Base-by-base conservation (phyloP, 1,284 basidiomycete species). In the Pterulicium gracile region DNA sequence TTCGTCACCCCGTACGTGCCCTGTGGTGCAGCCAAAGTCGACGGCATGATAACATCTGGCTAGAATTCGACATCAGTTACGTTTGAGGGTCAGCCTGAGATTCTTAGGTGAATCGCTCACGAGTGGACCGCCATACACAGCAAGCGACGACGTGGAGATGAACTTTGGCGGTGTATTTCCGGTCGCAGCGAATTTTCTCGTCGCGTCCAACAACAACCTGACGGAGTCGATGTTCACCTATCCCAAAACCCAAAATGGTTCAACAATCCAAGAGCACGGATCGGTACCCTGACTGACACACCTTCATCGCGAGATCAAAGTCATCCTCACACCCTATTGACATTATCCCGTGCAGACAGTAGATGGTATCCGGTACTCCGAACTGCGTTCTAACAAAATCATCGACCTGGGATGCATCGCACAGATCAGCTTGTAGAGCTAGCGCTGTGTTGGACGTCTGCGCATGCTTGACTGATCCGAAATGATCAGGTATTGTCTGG, bases 141-240 rank as follows among this genome's bases (percentile, higher is more conserved):
- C 79, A 15, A 80, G 62, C 15, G 73, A 75, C 0, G 77, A 79
- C 0, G 77, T 71, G 56, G 78, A 79, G 47, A 81, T 69, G 60
- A 80, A 79, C 40, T 75, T 71, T 48, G 77, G 67, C 3, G 56
- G 58, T 1, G 47, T 44, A 3, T 52, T 51, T 12, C 50, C 58
- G 22, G 61, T 56, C 15, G 61, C 58, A 18, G 63, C 57, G 49
- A 73, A 65, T 24, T 59, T 58, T 23, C 72, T 67, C 3, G 73
- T 60, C 2, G 66, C 65, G 34, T 77, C 68, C 4, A 80, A 63
- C 19, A 81, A 59, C 3, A 63, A 56, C 34, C 78, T 66, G 44
- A 81, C 69, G 5, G 75, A 77, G 56, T 81, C 76, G 46, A 81
- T 58, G 58, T 83, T 83, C 50, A 81, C 76, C 69, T 72, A n/a